Conservation (phyloP, 2,329 filamentous ascomycete species). For the Hirsutella thompsonii region DNA sequence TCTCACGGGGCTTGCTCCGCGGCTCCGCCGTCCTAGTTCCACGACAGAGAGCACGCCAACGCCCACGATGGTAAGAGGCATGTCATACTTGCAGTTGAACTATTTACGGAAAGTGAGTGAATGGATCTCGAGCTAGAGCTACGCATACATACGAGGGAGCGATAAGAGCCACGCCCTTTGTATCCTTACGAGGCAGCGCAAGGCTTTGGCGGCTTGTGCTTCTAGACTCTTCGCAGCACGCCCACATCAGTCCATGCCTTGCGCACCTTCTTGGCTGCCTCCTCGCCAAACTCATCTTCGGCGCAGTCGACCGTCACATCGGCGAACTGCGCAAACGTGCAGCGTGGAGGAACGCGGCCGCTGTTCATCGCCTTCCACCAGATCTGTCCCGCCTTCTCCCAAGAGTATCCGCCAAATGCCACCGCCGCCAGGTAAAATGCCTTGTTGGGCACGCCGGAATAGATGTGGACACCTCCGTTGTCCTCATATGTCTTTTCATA, state of each 20-base stretch:
- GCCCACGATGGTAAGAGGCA: no score
- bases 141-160: no score
- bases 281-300: constrained; percentile 26
- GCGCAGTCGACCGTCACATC: constrained; percentile 33
- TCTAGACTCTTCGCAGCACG: constrained; percentile 16
- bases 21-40: no score
- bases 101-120: no score
- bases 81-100: no score
- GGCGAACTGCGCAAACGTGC: constrained; percentile 35
- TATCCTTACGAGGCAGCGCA: neutral
- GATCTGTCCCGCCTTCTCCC: constrained; percentile 39
- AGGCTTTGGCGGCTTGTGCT: constrained; percentile 1
- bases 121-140: no score
- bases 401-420: constrained; percentile 37
- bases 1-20: neutral
- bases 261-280: constrained; percentile 28
- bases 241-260: constrained; percentile 36
- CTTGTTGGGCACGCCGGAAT: constrained; percentile 44
- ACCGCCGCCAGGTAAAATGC: constrained; percentile 38
- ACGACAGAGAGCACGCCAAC: no score
- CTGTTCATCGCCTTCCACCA: constrained; percentile 37
- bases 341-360: constrained; percentile 24
- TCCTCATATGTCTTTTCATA: constrained; percentile 28
- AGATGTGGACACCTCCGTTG: constrained; percentile 41
- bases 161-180: no score